Percentiles rank a stretch among this genome's conserved stretches.
These are phyloP conservation scores for Chytriomyces confervae DNA, from an alignment of 192 early-diverging fungal species.

Conservation along the genomic window DNA sequence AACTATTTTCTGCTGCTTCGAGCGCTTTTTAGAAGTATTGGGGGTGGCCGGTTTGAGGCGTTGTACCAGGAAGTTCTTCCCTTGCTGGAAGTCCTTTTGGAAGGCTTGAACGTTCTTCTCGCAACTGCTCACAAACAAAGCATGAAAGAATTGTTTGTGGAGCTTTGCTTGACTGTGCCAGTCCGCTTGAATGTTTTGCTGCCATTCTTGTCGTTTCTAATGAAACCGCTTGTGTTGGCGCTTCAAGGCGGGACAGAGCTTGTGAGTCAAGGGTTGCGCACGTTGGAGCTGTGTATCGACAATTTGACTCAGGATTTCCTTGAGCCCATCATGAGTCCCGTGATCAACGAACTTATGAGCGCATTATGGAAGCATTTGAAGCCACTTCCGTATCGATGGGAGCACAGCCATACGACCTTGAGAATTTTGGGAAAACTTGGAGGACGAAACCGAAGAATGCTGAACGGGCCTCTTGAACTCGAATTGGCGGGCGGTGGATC, in stretches of 20 bases:
- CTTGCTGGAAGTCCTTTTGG: conserved; percentile 87
- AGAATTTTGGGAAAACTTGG: conserved; percentile 97
- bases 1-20: conserved; percentile 94
- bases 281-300: conserved; percentile 97
- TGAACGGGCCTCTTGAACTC: conserved; percentile 67
- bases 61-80: conserved; percentile 97
- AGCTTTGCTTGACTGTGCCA: conserved; percentile 95
- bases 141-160: conserved; percentile 96
- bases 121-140: conserved; percentile 80
- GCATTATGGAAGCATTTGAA: conserved; percentile 91
- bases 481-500: conserved; percentile 29
- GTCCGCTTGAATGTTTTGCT: conserved; percentile 92
- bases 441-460: conserved; percentile 90
- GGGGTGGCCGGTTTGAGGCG: conserved; percentile 92
- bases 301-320: conserved; percentile 96
- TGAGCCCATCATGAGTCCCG: conserved; percentile 93
- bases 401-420: conserved; percentile 83
- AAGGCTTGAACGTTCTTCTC: conserved; percentile 84
- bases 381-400: conserved; percentile 82
- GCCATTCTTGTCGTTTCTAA: conserved; percentile 90
- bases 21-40: conserved; percentile 92
- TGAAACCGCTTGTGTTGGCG: conserved; percentile 95
- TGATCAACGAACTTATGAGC: conserved; percentile 92
- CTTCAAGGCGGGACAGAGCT: conserved; percentile 90
- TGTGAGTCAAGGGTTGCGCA: conserved; percentile 93